Evolutionary conservation across 2,329 filamentous ascomycete species (phyloP).

Genomic region (Penicillium hordei): DNA sequence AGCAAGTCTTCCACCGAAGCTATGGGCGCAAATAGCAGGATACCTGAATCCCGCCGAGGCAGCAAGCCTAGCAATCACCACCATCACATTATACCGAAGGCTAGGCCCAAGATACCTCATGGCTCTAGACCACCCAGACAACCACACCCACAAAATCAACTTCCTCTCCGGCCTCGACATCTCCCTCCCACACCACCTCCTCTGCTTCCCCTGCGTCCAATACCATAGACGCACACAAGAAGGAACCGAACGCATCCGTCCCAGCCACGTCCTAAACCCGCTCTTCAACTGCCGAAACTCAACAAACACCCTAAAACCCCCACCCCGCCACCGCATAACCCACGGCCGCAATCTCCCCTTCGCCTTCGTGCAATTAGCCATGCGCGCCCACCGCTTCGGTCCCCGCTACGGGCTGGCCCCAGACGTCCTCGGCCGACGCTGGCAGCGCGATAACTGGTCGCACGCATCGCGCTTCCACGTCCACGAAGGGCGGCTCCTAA

Average conservation of each 20-base stretch:
- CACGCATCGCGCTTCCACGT: constrained; percentile 57
- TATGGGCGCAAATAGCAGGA: constrained; percentile 50
- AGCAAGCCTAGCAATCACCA: constrained; percentile 52
- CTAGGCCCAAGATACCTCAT: constrained; percentile 45
- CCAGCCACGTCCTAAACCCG: constrained; percentile 56
- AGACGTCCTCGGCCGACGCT: constrained; percentile 53
- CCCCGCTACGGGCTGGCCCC: constrained; percentile 50
- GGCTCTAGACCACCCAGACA: constrained; percentile 43
- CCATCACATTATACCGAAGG: constrained; percentile 47
- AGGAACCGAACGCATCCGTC: constrained; percentile 55
- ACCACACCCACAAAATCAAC: constrained; percentile 48
- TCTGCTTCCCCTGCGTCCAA: constrained; percentile 58
- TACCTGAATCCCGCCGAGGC: constrained; percentile 48
- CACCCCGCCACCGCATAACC: constrained; percentile 55
- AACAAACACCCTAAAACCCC: constrained; percentile 47
- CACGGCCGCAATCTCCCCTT: constrained; percentile 58
- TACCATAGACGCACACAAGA: constrained; percentile 57
- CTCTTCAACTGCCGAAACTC: constrained; percentile 58
- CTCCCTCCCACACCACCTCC: constrained; percentile 55
- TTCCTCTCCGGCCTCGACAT: constrained; percentile 56
- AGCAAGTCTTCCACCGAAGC: constrained; percentile 43
- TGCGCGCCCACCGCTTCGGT: constrained; percentile 51
- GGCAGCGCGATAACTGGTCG: constrained; percentile 56
- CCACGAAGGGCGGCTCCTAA: constrained; percentile 54
- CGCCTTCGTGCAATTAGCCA: constrained; percentile 58